These are phyloP conservation scores for Epichloe coenophiala DNA, from an alignment of 2,329 filamentous ascomycete species.

Conservation along the genomic window DNA sequence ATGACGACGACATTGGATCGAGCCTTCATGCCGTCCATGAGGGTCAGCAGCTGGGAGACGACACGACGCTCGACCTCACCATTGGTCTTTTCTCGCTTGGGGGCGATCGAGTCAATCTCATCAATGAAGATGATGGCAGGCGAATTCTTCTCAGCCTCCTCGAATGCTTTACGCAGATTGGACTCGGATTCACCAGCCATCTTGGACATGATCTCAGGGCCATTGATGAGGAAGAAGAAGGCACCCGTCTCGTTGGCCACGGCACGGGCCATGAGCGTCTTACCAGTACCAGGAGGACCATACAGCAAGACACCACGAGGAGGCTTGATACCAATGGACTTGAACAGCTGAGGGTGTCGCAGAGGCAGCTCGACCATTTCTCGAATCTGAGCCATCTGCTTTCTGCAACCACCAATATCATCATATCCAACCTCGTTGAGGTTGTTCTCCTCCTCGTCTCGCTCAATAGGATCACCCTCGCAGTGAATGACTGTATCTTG, in stretches of 20 bases:
- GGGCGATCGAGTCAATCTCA: conserved; percentile 97
- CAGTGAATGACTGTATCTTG: conserved; percentile 99
- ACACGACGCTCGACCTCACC: conserved; percentile 98
- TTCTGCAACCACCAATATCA: conserved; percentile 97
- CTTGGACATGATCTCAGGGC: conserved; percentile 99
- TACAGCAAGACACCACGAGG: conserved; percentile 94
- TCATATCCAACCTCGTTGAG: conserved; percentile 98
- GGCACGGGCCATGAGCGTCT: conserved; percentile 96
- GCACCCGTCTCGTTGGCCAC: conserved; percentile 98
- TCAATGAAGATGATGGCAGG: conserved; percentile 99
- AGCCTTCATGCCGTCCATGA: conserved; percentile 99
- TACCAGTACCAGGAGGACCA: conserved; percentile 96
- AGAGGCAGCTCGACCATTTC: conserved; percentile 96
- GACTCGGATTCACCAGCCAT: conserved; percentile 99
- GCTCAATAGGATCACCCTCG: conserved; percentile 76
- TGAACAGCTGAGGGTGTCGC: conserved; percentile 96
- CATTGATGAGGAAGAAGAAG: conserved; percentile 99
- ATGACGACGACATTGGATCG: conserved; percentile 98
- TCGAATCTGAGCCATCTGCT: conserved; percentile 99
- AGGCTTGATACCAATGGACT: conserved; percentile 99
- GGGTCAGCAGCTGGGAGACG: conserved; percentile 89
- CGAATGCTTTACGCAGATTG: conserved; percentile 96
- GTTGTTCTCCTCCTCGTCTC: conserved; percentile 98
- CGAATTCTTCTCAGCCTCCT: conserved; percentile 98
- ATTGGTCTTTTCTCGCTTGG: conserved; percentile 99